Evolutionary conservation across 768 basidiomycete genomes (phyloP), one percentile per base, ranked within the genome.

Genomic region (Auricularia sp.): DNA sequence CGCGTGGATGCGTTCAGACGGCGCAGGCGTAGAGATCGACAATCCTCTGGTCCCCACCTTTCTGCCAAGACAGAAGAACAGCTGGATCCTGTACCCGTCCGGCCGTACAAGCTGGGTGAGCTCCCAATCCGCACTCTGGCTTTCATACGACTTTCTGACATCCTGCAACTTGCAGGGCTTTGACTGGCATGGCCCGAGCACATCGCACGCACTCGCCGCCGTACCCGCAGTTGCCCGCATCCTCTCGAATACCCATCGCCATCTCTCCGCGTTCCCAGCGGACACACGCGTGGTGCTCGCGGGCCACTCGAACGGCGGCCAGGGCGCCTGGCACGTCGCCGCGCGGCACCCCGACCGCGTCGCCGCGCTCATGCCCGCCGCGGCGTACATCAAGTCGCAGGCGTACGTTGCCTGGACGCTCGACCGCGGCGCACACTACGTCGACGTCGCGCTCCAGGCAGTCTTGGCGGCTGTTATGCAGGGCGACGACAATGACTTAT

Each of bases 271-370:
- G 29, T 78, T 83, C 54, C 66, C 70, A 36, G 14, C 69, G 0
- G 68, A 77, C 35, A 78, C 80, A 2, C 78, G 77, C 35, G 82
- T 85, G 7, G 76, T 88, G n/a, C 70, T 94, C n/a, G 77, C 94
- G 39, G 94, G 94, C 0, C 94, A 97, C 72, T 95, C 93, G 2
- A 97, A 97, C 73, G 94, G 94, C 35, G 94, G 93, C 13, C 94
- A 95, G 74, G 94, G 94, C 0, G 80, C 87, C 2, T 94, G 92
- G 90, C 87, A 92, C 73, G 71, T 89, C 18, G 85, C 89, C 14
- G 81, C 86, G 34, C 79, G 89, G 67, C 89, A 83, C 73, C 93
- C 94, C 1, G 92, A 95, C 72, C 80, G 82, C 63, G 83, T 89
- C 11, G 54, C 3, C 61, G 33, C 68, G 88, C 89, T 85, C 34